These are phyloP conservation scores for Oryza australiensis DNA, from an alignment of 176 grass and related monocot species.

Conservation along the genomic window DNA sequence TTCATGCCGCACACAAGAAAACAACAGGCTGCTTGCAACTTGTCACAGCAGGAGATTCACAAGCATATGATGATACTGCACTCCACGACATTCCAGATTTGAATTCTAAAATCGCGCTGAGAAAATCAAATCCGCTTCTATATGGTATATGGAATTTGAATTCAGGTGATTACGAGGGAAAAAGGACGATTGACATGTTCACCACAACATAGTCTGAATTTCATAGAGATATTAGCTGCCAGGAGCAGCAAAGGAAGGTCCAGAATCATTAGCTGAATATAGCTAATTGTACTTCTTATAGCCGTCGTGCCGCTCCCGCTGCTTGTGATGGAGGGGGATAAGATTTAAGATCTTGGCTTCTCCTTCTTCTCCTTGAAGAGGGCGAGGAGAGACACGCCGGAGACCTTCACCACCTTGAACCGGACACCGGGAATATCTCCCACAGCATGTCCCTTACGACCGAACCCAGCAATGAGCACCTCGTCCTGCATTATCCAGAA, in stretches of 20 bases:
- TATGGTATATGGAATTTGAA: slow-evolving; percentile 1
- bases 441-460: slow-evolving; percentile 68
- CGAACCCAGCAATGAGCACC: slow-evolving; percentile 82
- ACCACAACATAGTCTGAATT: slow-evolving; percentile 13
- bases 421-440: slow-evolving; percentile 74
- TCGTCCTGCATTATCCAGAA: slow-evolving; percentile 43
- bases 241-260: background rate
- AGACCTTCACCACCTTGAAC: slow-evolving; percentile 75
- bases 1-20: background rate
- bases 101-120: background rate
- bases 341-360: slow-evolving; percentile 69
- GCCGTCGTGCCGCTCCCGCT: background rate
- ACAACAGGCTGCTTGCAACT: background rate
- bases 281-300: background rate
- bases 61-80: background rate
- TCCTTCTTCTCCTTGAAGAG: slow-evolving; percentile 94
- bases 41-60: background rate
- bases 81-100: background rate
- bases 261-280: background rate
- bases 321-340: background rate
- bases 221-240: background rate
- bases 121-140: background rate
- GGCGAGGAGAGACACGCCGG: slow-evolving; percentile 71
- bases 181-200: slow-evolving; percentile 13
- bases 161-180: slow-evolving; percentile 11